These are phyloP conservation scores for Globisporangium irregulare DNA, from an alignment of 352 stramenopile genomes.

Conservation along the genomic window DNA sequence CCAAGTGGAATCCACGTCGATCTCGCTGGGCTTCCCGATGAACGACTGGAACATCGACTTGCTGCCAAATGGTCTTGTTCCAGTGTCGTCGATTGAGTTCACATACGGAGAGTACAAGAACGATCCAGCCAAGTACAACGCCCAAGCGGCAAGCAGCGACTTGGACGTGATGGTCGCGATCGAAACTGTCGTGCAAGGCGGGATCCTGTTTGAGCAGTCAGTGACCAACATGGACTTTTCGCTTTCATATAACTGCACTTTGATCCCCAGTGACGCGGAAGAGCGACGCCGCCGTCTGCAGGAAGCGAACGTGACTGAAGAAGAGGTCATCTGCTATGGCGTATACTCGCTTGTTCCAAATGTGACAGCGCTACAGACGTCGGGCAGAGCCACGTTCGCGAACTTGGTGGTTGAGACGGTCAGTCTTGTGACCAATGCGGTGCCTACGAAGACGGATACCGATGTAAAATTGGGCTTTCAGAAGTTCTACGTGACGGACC, in stretches of 20 bases:
- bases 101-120: conserved; percentile 19
- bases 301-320: not conserved
- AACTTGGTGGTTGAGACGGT: conserved; percentile 18
- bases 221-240: conserved; percentile 18
- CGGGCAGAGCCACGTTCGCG: conserved; percentile 9
- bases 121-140: conserved; percentile 13
- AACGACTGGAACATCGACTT: conserved; percentile 23
- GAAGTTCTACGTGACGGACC: conserved; percentile 10
- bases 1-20: conserved; percentile 18
- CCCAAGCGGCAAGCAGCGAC: not conserved
- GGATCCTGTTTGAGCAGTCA: conserved; percentile 15
- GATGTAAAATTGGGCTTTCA: conserved; percentile 16
- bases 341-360: conserved; percentile 5
- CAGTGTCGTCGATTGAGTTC: conserved; percentile 12
- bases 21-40: conserved; percentile 19
- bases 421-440: not conserved
- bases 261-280: not conserved
- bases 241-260: conserved; percentile 5
- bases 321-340: conserved; percentile 1
- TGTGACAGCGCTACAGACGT: conserved; percentile 3
- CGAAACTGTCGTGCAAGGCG: conserved; percentile 19
- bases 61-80: conserved; percentile 4
- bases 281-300: not conserved
- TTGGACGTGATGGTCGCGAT: conserved; percentile 18
- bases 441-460: conserved; percentile 5